Base-by-base conservation (phyloP, 208 protist genomes). In the Leishmania guyanensis region DNA sequence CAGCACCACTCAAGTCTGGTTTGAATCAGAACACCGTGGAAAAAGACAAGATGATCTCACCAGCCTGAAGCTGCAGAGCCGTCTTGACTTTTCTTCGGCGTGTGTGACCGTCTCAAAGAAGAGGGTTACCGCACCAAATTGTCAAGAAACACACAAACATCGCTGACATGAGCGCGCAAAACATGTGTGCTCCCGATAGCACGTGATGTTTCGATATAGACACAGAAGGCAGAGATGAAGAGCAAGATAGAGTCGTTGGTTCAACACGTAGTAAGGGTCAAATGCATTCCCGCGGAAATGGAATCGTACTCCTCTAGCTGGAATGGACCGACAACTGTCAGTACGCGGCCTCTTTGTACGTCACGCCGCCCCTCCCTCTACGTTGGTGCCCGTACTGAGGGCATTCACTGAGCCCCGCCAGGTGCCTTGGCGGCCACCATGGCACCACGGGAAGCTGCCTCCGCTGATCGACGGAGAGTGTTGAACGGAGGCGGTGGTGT, bases 401-500 rank as follows among this genome's bases (percentile, higher is more conserved):
- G 74, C 29, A 86, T 60, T 10, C 43, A 26, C 43, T 62, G 20
- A 9, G 3, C 53, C 5, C 62, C 71, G n/a, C 51, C 62, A 9
- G 17, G 16, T 33, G 39, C 74, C 6, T 70, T 80, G 50, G 46
- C 81, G 68, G 51, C 33, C 5, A 56, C 56, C 50, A 39, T 71
- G 26, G 60, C 36, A 36, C 16, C 29, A 3, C 71, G 50, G 50
- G 53, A 20, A 2, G 62, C 36, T 12, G 36, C 58, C 36, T 81
- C 81, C 20, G 81, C 53, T 33, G 76, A 85, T 0, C 71, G 77
- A n/a, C 81, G 76, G n/a, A 85, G 26, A 33, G 36, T 54, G 6
- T 50, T 65, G 2, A 77, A 68, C 22, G 81, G 53, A 53, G 60
- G 76, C 51, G 75, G 43, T 36, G 39, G 77, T 29, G 77, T 12